These are phyloP conservation scores for Raffaelea arxii DNA, from an alignment of 2,329 filamentous ascomycete species.

Conservation along the genomic window DNA sequence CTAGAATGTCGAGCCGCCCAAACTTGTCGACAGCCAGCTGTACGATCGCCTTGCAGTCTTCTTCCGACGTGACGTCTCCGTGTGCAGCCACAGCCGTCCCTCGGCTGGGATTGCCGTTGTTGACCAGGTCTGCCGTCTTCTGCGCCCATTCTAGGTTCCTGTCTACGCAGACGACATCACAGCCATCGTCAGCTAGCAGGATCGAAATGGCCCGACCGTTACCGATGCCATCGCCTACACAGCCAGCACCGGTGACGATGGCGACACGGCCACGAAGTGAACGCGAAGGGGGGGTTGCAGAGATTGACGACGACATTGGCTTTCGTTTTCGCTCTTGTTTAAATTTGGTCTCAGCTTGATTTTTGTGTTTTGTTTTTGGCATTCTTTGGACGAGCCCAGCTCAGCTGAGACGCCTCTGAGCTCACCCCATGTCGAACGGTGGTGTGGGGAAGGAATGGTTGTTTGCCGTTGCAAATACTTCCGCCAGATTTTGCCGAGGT, in stretches of 20 bases:
- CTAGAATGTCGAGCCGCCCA: constrained; percentile 50
- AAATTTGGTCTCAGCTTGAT: too few species aligned
- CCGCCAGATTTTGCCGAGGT: too few species aligned
- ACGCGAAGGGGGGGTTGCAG: constrained; percentile 9
- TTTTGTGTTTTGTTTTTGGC: too few species aligned
- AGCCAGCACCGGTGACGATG: constrained; percentile 18
- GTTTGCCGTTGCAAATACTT: too few species aligned
- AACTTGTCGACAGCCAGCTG: constrained; percentile 34
- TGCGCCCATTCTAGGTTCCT: constrained; percentile 10
- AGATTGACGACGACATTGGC: background rate
- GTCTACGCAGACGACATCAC: constrained; percentile 16
- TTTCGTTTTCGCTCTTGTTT: too few species aligned
- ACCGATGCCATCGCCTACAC: constrained; percentile 12
- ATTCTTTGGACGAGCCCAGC: too few species aligned
- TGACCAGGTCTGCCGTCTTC: constrained; percentile 11
- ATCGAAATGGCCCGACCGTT: constrained; percentile 17
- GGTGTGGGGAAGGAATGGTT: too few species aligned
- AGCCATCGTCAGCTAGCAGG: constrained; percentile 16
- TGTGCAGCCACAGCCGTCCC: constrained; percentile 30
- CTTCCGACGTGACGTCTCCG: constrained; percentile 44
- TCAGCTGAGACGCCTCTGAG: too few species aligned
- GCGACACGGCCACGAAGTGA: constrained; percentile 13
- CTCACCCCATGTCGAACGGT: too few species aligned
- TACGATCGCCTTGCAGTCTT: constrained; percentile 37
- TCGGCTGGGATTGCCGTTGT: constrained; percentile 19